These are phyloP conservation scores for Xerocomellus intermedius DNA, from an alignment of 768 basidiomycete genomes.

Conservation along the genomic window DNA sequence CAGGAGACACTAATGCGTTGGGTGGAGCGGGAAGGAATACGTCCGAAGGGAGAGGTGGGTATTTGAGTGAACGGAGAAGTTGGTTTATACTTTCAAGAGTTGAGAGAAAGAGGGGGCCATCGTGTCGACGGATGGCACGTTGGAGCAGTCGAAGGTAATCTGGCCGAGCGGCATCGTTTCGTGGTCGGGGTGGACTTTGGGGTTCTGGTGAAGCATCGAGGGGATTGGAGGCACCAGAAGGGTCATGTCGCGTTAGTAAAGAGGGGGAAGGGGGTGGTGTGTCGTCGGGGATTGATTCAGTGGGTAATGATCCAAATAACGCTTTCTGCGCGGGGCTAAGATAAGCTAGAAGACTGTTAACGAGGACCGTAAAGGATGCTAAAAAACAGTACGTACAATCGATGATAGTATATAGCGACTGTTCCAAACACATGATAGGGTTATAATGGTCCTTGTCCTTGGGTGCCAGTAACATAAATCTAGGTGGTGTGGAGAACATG, in stretches of 20 bases:
- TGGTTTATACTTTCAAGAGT: conserved; percentile 63
- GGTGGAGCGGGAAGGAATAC: conserved; percentile 42
- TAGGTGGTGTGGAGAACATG: conserved; percentile 24
- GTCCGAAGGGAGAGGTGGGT: conserved; percentile 55
- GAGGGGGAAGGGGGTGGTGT: conserved; percentile 36
- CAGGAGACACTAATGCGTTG: conserved; percentile 49
- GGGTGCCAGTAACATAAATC: conserved; percentile 75
- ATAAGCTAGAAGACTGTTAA: conserved; percentile 47
- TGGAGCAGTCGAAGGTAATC: conserved; percentile 60
- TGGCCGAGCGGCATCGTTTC: conserved; percentile 11
- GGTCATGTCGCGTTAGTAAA: conserved; percentile 32
- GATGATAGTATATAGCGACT: conserved; percentile 67
- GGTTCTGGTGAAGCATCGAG: conserved; percentile 29
- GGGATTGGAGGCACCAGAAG: conserved; percentile 33
- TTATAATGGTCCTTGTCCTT: conserved; percentile 87
- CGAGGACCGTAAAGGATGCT: background rate
- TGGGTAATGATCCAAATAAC: conserved; percentile 67
- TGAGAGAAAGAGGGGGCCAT: conserved; percentile 70
- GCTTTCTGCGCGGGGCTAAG: conserved; percentile 62
- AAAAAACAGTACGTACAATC: conserved; percentile 51
- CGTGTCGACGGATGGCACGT: conserved; percentile 63
- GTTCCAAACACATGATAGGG: conserved; percentile 78
- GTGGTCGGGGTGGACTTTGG: conserved; percentile 21
- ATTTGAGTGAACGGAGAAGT: conserved; percentile 63
- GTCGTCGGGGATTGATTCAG: conserved; percentile 29